Evolutionary conservation across 2,329 filamentous ascomycete species (phyloP), one percentile per base, ranked within the genome.

Genomic region (Phaeosphaeria sp.): DNA sequence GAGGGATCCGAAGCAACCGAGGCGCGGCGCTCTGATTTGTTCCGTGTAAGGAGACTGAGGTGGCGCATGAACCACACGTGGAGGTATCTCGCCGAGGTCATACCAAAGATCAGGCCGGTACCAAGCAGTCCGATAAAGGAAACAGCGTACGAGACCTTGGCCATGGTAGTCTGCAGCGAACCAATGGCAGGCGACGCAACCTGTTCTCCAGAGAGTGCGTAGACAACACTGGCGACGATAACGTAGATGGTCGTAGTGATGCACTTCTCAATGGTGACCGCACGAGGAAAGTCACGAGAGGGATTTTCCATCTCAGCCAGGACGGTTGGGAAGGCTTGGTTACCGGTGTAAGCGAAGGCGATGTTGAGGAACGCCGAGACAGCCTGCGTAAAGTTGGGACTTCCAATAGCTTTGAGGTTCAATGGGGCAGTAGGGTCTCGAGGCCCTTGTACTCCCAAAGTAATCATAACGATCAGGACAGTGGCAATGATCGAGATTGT

Each of bases 241-340:
- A 59, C 50, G 48, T 71, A 71, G 21, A 68, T 66, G 1, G 59
- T 54, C 7, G 59, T 70, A 22, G 66, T 59, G 43, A 63, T 44
- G 39, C 67, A 68, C 39, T 69, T 70, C 46, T 72, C 67, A 50
- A 72, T 70, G 1, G 64, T 66, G 22, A 72, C 59, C 5, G 69
- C 66, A 18, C 64, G 65, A 9, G 68, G 66, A 25, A 68, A 72
- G 46, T 72, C 68, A 33, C 62, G 62, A 27, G 61, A 66, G 7
- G 69, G 66, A 47, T 71, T 66, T 33, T 69, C 62, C 69, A 72
- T 71, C 18, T 72, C 68, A 4, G 63, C 65, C 15, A 72, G 55
- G 17, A 72, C 68, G 1, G 68, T 71, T 1, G 67, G 67, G 4
- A 72, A 72, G 1, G 69, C 68, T 47, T 72, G 69, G 42, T 69